phyloP scores from a whole-genome alignment of 2,329 filamentous ascomycete species.

The Fusarium sp. region DNA sequence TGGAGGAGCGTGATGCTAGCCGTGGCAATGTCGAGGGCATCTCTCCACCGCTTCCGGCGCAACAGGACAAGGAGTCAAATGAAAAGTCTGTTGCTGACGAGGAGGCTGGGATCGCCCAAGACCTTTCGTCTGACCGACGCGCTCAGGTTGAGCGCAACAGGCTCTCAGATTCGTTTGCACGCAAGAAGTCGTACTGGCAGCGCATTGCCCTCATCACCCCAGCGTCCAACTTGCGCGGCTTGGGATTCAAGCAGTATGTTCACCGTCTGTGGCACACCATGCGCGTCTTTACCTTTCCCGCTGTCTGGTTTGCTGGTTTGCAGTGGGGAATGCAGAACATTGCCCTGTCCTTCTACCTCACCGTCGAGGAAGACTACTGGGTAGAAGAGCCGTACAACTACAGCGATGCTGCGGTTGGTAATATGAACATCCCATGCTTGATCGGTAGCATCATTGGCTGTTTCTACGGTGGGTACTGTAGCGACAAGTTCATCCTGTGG shows the following conservation, averaged over 20 bases:
- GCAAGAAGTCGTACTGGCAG: constrained; percentile 63
- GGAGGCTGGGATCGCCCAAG: constrained; percentile 12
- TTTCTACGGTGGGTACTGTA: constrained; percentile 67
- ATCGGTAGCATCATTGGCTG: constrained; percentile 66
- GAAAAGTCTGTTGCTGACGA: constrained; percentile 31
- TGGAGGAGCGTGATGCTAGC: constrained; percentile 11
- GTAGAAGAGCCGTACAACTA: constrained; percentile 66
- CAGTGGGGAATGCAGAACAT: constrained; percentile 71
- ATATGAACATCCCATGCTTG: constrained; percentile 67
- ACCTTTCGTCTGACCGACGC: constrained; percentile 26
- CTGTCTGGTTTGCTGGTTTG: constrained; percentile 66
- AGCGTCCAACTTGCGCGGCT: constrained; percentile 63
- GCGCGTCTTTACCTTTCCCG: constrained; percentile 67
- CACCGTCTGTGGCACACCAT: constrained; percentile 64
- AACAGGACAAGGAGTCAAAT: constrained; percentile 1
- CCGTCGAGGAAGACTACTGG: constrained; percentile 67
- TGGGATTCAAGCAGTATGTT: constrained; percentile 65
- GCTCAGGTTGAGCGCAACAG: constrained; percentile 36
- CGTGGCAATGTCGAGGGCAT: constrained; percentile 34
- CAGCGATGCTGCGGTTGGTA: constrained; percentile 61
- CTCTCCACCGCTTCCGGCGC: constrained; percentile 2
- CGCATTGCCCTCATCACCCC: constrained; percentile 67
- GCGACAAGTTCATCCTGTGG: constrained; percentile 66
- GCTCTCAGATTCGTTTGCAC: constrained; percentile 41
- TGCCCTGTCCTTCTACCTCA: constrained; percentile 69